A percentile compares a stretch with the other conserved stretches of the same genome.
These are phyloP conservation scores for Coemansia guatemalensis DNA, from an alignment of 192 early-diverging fungal genomes.

Conservation along the genomic window DNA sequence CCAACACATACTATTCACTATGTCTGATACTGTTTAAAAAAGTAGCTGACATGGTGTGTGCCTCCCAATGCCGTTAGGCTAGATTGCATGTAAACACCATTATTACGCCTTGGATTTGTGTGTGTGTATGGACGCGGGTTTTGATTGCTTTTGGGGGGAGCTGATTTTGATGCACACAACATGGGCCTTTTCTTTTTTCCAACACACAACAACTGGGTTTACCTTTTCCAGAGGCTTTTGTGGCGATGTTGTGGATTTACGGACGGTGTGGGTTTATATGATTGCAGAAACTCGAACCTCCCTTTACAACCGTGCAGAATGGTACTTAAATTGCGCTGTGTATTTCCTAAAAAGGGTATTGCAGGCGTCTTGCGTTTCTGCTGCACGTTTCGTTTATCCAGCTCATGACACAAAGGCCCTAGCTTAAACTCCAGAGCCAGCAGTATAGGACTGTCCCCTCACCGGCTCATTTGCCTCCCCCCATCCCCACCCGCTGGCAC, in stretches of 20 bases:
- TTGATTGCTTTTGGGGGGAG: background rate
- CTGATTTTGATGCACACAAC: background rate
- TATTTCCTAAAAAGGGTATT: slow-evolving; percentile 15
- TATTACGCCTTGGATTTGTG: background rate
- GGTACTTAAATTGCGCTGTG: slow-evolving; percentile 38
- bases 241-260: slow-evolving; percentile 1
- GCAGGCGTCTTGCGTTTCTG: background rate
- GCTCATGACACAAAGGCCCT: background rate
- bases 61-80: background rate
- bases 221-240: background rate
- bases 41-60: background rate
- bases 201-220: background rate
- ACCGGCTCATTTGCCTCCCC: slow-evolving; percentile 3
- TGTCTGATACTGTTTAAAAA: background rate
- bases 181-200: background rate
- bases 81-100: background rate
- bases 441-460: background rate
- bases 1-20: background rate
- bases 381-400: slow-evolving; percentile 17
- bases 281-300: slow-evolving; percentile 1
- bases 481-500: background rate
- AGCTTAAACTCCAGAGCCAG: slow-evolving; percentile 6
- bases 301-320: slow-evolving; percentile 22
- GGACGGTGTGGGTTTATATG: background rate
- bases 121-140: background rate